These are phyloP conservation scores for Scutellaria baicalensis DNA, from an alignment of 257 asterid genomes.

Conservation along the genomic window DNA sequence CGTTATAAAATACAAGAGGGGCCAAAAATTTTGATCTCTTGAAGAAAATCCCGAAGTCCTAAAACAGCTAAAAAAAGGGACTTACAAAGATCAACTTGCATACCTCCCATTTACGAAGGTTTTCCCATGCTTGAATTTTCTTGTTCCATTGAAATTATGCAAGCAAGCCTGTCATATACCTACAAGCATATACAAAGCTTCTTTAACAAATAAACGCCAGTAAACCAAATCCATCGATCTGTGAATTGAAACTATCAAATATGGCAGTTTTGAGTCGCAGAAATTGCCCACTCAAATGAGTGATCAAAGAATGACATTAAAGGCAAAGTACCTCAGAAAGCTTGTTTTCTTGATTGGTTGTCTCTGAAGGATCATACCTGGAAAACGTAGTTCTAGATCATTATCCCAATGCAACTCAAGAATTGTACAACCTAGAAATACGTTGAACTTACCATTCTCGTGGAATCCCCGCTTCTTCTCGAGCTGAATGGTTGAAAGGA, in stretches of 20 bases:
- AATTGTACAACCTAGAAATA: background rate
- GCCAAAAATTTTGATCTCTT: background rate
- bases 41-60: too few species aligned
- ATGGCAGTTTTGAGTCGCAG: too few species aligned
- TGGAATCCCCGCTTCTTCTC: conserved; percentile 87
- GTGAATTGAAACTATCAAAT: too few species aligned
- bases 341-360: conserved; percentile 25
- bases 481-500: conserved; percentile 76
- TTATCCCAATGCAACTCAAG: background rate
- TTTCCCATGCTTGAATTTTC: conserved; percentile 54
- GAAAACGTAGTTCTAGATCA: background rate
- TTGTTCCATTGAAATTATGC: conserved; percentile 72
- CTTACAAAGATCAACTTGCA: background rate
- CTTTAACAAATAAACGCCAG: too few species aligned
- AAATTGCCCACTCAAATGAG: too few species aligned
- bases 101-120: conserved; percentile 11
- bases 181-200: conserved; percentile 16
- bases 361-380: conserved; percentile 71
- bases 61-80: too few species aligned
- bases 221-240: too few species aligned
- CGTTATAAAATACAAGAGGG: background rate
- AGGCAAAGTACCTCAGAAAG: conserved; percentile 49
- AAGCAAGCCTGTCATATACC: conserved; percentile 71
- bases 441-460: conserved; percentile 53
- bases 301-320: background rate